A percentile compares a stretch with the other conserved stretches of the same genome.
These are phyloP conservation scores for Globisporangium irregulare DNA, from an alignment of 352 stramenopile genomes.

Conservation along the genomic window DNA sequence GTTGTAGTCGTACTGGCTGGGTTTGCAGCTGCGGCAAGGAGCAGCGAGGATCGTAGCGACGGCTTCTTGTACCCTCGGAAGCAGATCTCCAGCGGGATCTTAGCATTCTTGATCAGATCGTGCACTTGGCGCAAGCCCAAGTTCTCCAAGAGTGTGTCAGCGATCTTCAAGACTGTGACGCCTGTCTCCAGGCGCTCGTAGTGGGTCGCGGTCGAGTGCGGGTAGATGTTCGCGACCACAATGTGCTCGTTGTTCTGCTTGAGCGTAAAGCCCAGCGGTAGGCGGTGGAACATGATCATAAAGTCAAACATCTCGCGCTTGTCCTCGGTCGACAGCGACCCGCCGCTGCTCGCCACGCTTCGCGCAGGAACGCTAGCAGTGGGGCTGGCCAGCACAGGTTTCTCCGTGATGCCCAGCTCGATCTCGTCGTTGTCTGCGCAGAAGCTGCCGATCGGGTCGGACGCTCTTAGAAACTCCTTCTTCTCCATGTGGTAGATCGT, in stretches of 20 bases:
- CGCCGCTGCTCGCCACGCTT: conserved; percentile 29
- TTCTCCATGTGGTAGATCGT: conserved; percentile 63
- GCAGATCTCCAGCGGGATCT: conserved; percentile 60
- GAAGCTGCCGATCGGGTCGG: conserved; percentile 44
- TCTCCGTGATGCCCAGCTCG: conserved; percentile 52
- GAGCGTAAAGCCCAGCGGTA: conserved; percentile 84
- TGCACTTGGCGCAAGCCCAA: conserved; percentile 82
- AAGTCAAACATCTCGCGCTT: conserved; percentile 56
- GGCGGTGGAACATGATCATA: conserved; percentile 76
- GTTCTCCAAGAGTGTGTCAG: conserved; percentile 44
- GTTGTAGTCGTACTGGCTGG: neutral
- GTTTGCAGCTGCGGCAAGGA: conserved; percentile 12
- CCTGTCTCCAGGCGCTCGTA: conserved; percentile 68
- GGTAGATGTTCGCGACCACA: conserved; percentile 84
- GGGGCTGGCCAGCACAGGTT: conserved; percentile 13
- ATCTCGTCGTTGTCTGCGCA: conserved; percentile 61
- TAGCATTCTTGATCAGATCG: conserved; percentile 77
- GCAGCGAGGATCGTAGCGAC: conserved; percentile 14
- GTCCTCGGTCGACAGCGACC: conserved; percentile 18
- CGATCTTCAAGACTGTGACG: conserved; percentile 76
- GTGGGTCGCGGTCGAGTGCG: conserved; percentile 68
- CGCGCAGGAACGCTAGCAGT: neutral
- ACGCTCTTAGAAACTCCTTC: conserved; percentile 48
- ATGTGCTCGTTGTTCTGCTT: conserved; percentile 73
- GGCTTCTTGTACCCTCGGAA: conserved; percentile 52